Percentiles rank a stretch among this genome's conserved stretches.
Evolutionary conservation across 2,329 filamentous ascomycete species (phyloP).

Genomic region (Fusarium zealandicum): DNA sequence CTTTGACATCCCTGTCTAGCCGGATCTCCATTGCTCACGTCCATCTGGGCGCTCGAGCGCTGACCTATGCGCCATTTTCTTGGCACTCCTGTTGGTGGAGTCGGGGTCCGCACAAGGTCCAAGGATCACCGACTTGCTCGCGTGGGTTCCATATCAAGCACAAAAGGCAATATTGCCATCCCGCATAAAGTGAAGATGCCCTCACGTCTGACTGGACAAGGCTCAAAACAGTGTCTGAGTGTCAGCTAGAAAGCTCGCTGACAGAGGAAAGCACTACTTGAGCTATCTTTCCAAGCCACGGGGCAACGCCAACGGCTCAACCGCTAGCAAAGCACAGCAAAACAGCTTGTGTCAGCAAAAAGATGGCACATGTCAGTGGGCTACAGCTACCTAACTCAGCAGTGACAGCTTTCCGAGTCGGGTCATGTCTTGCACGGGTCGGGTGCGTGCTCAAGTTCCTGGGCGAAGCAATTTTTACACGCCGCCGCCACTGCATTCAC

Average conservation of each 20-base stretch:
- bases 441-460: conserved; percentile 5
- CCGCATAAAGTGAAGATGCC: too few relatives aligned
- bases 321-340: background rate
- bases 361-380: conserved; percentile 25
- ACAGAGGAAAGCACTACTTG: background rate
- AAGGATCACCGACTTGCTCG: conserved; percentile 12
- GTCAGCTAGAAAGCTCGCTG: too few relatives aligned
- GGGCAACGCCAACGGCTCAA: too few relatives aligned
- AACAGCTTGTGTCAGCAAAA: conserved; percentile 22
- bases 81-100: conserved; percentile 29
- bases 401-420: conserved; percentile 10
- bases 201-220: too few relatives aligned
- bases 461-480: conserved; percentile 8
- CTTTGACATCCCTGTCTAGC: conserved; percentile 34
- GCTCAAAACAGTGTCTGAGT: too few relatives aligned
- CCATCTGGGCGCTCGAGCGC: conserved; percentile 8
- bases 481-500: conserved; percentile 23
- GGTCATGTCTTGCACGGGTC: conserved; percentile 10
- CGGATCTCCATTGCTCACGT: conserved; percentile 26
- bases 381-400: conserved; percentile 1
- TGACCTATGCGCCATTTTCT: conserved; percentile 36
- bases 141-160: conserved; percentile 12
- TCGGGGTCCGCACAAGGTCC: conserved; percentile 24
- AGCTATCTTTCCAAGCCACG: background rate
- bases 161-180: background rate